A percentile compares a stretch with the other conserved stretches of the same genome.
Evolutionary conservation across 2,329 filamentous ascomycete genomes (phyloP).

Genomic region (Trichoderma sp.): DNA sequence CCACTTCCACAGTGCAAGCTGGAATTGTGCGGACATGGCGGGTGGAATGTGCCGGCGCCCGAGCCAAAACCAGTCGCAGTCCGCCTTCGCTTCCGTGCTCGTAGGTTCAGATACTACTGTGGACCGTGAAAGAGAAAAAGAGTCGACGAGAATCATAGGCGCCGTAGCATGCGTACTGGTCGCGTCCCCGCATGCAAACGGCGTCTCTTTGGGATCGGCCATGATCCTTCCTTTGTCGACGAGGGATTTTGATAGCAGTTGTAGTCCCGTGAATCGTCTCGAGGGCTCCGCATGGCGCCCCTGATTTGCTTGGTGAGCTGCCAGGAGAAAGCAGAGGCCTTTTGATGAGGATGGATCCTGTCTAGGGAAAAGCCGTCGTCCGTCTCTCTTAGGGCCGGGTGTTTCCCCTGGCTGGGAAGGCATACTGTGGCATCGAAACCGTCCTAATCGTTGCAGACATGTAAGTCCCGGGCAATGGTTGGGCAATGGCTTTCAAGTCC

Average conservation of each 20-base stretch:
- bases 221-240: constrained; percentile 5
- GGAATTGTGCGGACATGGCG: constrained; percentile 9
- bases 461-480: constrained; percentile 32
- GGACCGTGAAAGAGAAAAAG: not conserved
- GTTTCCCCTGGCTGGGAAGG: constrained; percentile 26
- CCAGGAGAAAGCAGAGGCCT: not conserved
- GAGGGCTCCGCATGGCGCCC: constrained; percentile 9
- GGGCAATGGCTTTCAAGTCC: constrained; percentile 26
- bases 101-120: not conserved
- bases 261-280: constrained; percentile 7
- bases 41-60: constrained; percentile 18
- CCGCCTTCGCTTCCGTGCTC: not conserved
- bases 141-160: not conserved
- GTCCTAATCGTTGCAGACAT: constrained; percentile 11
- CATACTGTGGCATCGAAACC: constrained; percentile 8
- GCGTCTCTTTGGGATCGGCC: not conserved
- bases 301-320: constrained; percentile 3
- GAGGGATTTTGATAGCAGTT: constrained; percentile 15
- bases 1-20: constrained; percentile 20
- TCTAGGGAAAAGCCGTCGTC: constrained; percentile 22
- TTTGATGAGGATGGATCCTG: constrained; percentile 10
- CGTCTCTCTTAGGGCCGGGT: constrained; percentile 20
- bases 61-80: constrained; percentile 9
- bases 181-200: constrained; percentile 10
- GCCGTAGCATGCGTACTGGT: not conserved